These are phyloP conservation scores for Blastobotrys apis DNA, from an alignment of 1,139 yeast genomes.

Conservation along the genomic window DNA sequence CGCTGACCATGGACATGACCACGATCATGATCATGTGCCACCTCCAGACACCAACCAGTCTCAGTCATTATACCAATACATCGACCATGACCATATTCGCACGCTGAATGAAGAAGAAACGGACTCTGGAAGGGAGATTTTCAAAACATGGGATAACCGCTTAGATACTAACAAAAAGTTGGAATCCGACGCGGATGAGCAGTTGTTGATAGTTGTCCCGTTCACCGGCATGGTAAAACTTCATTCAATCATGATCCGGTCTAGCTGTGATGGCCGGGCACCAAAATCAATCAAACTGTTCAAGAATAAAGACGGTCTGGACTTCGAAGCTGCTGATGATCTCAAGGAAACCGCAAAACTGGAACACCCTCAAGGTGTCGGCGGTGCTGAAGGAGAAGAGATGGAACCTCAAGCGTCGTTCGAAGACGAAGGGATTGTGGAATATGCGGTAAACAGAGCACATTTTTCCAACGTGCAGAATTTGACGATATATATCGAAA, in stretches of 20 bases:
- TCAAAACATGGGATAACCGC: constrained; percentile 50
- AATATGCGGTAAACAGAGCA: constrained; percentile 76
- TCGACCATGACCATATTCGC: constrained; percentile 57
- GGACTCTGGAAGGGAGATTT: constrained; percentile 43
- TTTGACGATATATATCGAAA: constrained; percentile 62
- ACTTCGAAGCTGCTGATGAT: constrained; percentile 59
- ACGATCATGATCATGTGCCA: constrained; percentile 45
- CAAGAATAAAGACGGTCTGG: constrained; percentile 65
- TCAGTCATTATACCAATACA: constrained; percentile 60
- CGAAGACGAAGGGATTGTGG: constrained; percentile 60
- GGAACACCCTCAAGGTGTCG: constrained; percentile 58
- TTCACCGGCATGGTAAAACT: constrained; percentile 73
- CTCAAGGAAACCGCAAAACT: constrained; percentile 50
- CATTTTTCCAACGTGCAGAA: constrained; percentile 67
- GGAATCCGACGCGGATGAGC: constrained; percentile 78
- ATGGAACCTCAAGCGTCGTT: constrained; percentile 21
- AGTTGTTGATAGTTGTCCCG: constrained; percentile 70
- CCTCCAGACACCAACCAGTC: constrained; percentile 71
- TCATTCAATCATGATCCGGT: constrained; percentile 65
- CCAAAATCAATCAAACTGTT: constrained; percentile 67
- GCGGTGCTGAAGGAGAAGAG: constrained; percentile 28
- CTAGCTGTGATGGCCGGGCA: constrained; percentile 57
- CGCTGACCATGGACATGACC: constrained; percentile 27
- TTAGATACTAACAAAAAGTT: constrained; percentile 43
- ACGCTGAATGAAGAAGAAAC: constrained; percentile 62